Percentiles rank a stretch among this genome's conserved stretches.
Conservation (phyloP, 2,329 filamentous ascomycete genomes). For the Botrytis medusae region DNA sequence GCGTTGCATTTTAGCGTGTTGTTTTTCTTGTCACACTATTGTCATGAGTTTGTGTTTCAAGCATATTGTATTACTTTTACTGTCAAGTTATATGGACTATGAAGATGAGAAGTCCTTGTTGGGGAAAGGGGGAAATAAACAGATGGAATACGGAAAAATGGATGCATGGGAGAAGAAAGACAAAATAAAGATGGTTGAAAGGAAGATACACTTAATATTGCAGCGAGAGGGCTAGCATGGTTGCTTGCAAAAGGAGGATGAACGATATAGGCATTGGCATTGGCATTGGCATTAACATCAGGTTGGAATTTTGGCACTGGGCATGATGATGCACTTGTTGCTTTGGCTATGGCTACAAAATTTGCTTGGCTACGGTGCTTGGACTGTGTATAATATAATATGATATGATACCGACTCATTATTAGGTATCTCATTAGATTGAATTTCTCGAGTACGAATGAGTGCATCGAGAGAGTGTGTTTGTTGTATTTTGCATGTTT, state of each 20-base stretch:
- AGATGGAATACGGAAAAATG: background rate
- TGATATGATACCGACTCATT: background rate
- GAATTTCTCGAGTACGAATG: background rate
- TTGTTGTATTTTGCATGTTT: background rate
- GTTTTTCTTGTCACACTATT: background rate
- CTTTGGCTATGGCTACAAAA: constrained; percentile 14
- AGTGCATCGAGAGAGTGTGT: background rate
- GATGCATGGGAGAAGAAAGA: no score
- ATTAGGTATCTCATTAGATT: background rate
- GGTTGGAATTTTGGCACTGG: background rate
- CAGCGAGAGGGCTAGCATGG: background rate
- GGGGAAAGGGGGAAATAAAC: background rate
- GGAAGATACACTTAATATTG: background rate
- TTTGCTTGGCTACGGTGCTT: background rate
- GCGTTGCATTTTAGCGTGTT: constrained; percentile 4
- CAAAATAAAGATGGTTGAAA: background rate
- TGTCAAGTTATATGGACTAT: background rate
- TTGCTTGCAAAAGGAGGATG: background rate
- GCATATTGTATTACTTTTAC: background rate
- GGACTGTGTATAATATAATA: background rate
- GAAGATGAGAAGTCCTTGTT: background rate
- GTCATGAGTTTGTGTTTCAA: background rate
- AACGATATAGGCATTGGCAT: background rate
- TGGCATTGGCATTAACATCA: background rate
- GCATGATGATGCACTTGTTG: background rate